Conservation (phyloP, 371 early-diverging fungal species). For the Capillidium heterosporum region DNA sequence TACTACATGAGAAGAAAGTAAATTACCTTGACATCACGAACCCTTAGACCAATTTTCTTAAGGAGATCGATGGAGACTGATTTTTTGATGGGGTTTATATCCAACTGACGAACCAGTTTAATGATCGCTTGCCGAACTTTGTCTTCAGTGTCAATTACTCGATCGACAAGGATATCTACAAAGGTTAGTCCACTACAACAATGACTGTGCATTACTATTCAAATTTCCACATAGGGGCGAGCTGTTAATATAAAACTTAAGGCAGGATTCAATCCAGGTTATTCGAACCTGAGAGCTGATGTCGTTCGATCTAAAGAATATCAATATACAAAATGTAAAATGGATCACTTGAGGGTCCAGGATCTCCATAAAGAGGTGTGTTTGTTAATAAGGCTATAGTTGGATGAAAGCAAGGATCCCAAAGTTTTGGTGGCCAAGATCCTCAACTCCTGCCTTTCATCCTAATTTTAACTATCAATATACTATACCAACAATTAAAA, state of each 20-base stretch:
- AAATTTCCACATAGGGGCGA: constrained; percentile 45
- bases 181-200: background rate
- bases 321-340: background rate
- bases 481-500: too few species aligned
- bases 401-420: constrained; percentile 67
- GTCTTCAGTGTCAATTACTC: constrained; percentile 80
- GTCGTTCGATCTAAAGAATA: constrained; percentile 43
- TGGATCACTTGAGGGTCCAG: constrained; percentile 38
- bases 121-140: constrained; percentile 68
- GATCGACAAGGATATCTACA: constrained; percentile 27
- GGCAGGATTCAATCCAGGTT: constrained; percentile 52
- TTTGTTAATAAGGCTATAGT: constrained; percentile 30
- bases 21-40: constrained; percentile 69
- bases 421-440: constrained; percentile 54
- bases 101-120: constrained; percentile 41
- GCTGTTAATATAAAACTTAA: constrained; percentile 40
- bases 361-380: constrained; percentile 74
- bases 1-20: too few species aligned
- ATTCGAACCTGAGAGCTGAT: constrained; percentile 43
- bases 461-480: background rate
- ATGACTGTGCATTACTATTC: constrained; percentile 20
- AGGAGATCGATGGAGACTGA: constrained; percentile 37
- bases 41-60: constrained; percentile 44
- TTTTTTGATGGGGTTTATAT: constrained; percentile 25
- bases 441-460: constrained; percentile 57